Evolutionary conservation across 78 protist genomes (phyloP).

Genomic region (Protostelium mycophagum): DNA sequence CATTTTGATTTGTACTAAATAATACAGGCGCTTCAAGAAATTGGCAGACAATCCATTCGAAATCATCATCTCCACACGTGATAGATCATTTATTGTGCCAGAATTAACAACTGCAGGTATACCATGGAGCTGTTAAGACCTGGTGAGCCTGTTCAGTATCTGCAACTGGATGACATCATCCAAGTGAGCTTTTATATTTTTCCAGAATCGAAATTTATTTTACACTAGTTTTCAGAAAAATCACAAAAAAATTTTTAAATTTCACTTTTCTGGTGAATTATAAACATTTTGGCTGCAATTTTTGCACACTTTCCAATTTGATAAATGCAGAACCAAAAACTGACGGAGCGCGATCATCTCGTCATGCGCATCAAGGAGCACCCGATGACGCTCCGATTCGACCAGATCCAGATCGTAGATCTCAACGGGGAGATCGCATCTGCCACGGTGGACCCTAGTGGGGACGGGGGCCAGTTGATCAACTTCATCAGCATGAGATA

Average conservation of each 20-base stretch:
- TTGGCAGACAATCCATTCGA: background rate
- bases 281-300: no score
- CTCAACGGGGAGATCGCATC: background rate
- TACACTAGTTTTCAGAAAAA: no score
- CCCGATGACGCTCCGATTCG: background rate
- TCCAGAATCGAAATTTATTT: no score
- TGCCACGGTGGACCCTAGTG: background rate
- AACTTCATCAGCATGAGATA: background rate
- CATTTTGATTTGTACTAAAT: background rate
- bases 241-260: no score
- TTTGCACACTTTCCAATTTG: background rate
- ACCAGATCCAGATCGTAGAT: background rate
- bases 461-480: background rate
- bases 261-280: no score
- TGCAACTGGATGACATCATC: background rate
- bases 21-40: background rate
- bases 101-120: background rate
- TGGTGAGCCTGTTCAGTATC: background rate
- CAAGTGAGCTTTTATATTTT: no score
- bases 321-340: background rate
- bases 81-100: background rate
- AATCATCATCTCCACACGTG: background rate
- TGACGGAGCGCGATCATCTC: background rate
- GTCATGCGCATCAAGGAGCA: background rate
- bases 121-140: background rate